Evolutionary conservation across 495 filamentous ascomycete genomes (phyloP).

Genomic region (Penicillium alfredii): DNA sequence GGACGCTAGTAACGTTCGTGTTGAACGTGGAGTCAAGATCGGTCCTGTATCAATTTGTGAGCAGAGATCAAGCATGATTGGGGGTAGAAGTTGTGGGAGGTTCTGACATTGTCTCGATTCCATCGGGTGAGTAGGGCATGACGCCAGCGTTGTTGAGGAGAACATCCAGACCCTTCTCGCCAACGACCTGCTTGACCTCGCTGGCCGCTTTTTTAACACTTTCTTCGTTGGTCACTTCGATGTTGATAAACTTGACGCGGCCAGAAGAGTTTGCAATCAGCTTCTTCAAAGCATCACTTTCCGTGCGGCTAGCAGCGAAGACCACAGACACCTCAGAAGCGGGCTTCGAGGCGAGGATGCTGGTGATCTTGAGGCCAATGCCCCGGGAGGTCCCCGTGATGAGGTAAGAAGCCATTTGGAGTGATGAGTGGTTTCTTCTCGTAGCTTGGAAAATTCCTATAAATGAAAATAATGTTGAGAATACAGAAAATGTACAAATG

Average conservation of each 20-base stretch:
- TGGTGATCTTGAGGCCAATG: conserved; percentile 45
- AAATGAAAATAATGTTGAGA: too few species aligned
- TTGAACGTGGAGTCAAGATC: too few species aligned
- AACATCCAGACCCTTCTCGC: conserved; percentile 34
- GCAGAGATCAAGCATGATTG: too few species aligned
- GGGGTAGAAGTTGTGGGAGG: too few species aligned
- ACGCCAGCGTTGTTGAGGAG: conserved; percentile 44
- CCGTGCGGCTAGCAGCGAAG: conserved; percentile 26
- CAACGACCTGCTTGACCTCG: conserved; percentile 23
- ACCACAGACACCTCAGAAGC: conserved; percentile 25
- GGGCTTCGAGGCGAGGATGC: conserved; percentile 14
- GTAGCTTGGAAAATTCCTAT: too few species aligned
- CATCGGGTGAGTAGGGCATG: too few species aligned
- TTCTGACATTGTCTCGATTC: too few species aligned
- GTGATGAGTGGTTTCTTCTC: too few species aligned
- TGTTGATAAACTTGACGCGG: conserved; percentile 34
- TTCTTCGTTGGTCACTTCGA: conserved; percentile 33
- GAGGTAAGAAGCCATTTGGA: too few species aligned
- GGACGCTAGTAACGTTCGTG: too few species aligned
- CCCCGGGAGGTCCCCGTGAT: conserved; percentile 38
- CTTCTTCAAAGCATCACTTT: conserved; percentile 21
- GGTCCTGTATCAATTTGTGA: too few species aligned
- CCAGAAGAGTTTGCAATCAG: conserved; percentile 10
- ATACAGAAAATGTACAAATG: too few species aligned
- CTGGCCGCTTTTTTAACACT: conserved; percentile 33